Percentiles rank a stretch among this genome's conserved stretches.
These are phyloP conservation scores for Eimeria acervulina DNA, from an alignment of 169 alveolate genomes.

Conservation along the genomic window DNA sequence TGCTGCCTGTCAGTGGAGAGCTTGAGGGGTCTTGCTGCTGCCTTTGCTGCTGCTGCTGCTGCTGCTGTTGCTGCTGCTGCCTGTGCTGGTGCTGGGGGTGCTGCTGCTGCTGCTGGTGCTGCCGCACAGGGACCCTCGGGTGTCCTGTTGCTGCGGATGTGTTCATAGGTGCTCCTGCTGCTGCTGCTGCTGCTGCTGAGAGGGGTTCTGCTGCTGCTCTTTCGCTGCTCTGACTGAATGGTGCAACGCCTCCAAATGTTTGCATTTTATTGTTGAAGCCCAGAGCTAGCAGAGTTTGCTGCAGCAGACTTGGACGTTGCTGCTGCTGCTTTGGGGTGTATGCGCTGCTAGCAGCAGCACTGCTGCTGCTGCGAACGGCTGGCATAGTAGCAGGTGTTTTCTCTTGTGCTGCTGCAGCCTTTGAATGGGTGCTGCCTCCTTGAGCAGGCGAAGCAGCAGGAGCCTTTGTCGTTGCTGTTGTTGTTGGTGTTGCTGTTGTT, in stretches of 20 bases:
- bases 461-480: not conserved
- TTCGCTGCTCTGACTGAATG: not conserved
- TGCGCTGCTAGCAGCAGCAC: not conserved
- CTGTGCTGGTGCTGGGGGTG: no score
- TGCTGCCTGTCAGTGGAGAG: not conserved
- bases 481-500: not conserved
- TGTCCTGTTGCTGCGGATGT: not conserved
- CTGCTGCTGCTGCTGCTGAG: not conserved
- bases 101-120: not conserved
- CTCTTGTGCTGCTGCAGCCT: not conserved
- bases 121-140: slow-evolving; percentile 1
- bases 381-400: no score
- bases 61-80: slow-evolving; percentile 38
- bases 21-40: not conserved
- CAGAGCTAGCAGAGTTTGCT: not conserved
- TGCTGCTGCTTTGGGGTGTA: slow-evolving; percentile 3
- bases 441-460: not conserved
- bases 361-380: not conserved
- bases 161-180: no score
- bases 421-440: not conserved
- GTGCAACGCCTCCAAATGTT: slow-evolving; percentile 11
- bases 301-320: not conserved
- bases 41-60: not conserved
- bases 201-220: not conserved
- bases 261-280: not conserved